Evolutionary conservation across 2,329 filamentous ascomycete genomes (phyloP).

Genomic region (Nakataea oryzae): DNA sequence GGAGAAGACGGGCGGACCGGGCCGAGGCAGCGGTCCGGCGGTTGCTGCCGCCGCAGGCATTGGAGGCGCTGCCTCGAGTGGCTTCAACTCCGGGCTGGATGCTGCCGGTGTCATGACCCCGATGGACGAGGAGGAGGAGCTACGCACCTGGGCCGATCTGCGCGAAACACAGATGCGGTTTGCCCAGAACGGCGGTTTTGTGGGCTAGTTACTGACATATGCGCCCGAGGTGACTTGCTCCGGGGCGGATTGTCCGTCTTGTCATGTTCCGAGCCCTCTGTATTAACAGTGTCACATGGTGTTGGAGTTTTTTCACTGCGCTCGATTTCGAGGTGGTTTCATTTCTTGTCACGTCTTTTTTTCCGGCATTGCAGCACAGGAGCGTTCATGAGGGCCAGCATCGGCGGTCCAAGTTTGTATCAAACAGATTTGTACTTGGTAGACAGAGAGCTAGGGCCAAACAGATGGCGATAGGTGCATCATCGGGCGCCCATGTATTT

Average conservation of each 20-base stretch:
- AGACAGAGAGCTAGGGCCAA: too few species aligned
- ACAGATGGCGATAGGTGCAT: too few species aligned
- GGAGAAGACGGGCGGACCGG: conserved; percentile 45
- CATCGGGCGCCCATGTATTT: not conserved
- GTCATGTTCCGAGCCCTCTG: not conserved
- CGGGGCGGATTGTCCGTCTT: not conserved
- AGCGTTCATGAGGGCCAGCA: not conserved
- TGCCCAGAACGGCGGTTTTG: conserved; percentile 16
- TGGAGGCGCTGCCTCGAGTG: conserved; percentile 11
- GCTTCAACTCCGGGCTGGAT: not conserved
- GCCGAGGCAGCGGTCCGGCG: not conserved
- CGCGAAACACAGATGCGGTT: conserved; percentile 63
- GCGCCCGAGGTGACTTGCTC: not conserved
- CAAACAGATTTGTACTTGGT: not conserved
- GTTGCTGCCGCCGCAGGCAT: conserved; percentile 16
- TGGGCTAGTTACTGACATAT: not conserved
- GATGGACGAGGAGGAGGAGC: conserved; percentile 64
- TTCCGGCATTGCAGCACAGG: not conserved
- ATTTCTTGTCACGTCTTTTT: not conserved
- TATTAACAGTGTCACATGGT: not conserved
- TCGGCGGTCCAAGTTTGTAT: not conserved
- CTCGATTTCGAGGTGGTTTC: not conserved
- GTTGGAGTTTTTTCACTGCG: not conserved
- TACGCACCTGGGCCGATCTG: conserved; percentile 68
- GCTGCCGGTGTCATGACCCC: conserved; percentile 28